Evolutionary conservation across 768 basidiomycete species (phyloP).

Genomic region (Rhodocollybia butyracea): DNA sequence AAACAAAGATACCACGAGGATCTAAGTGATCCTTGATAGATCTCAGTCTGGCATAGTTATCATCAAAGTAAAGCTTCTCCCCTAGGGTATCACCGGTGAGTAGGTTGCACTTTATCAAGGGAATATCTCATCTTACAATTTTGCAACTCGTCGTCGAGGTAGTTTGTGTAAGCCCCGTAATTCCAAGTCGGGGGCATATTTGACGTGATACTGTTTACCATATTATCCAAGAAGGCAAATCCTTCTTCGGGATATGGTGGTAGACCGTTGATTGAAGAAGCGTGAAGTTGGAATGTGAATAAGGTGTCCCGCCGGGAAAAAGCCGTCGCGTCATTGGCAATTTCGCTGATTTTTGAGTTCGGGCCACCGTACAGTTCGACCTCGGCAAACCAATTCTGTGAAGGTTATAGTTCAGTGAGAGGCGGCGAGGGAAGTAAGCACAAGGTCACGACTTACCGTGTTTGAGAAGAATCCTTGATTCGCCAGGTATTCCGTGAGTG

Average conservation of each 20-base stretch:
- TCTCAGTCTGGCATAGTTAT: conserved; percentile 27
- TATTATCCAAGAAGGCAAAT: conserved; percentile 32
- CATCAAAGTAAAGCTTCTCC: conserved; percentile 30
- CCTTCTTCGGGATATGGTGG: conserved; percentile 33
- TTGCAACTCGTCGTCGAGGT: conserved; percentile 32
- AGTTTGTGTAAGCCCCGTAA: conserved; percentile 28
- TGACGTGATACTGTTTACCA: conserved; percentile 1
- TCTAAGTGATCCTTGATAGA: conserved; percentile 31
- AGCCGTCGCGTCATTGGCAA: conserved; percentile 25
- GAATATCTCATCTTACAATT: conserved; percentile 21
- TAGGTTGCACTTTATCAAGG: too few species aligned
- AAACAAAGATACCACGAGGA: conserved; percentile 35
- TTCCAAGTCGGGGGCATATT: conserved; percentile 8
- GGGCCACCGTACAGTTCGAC: conserved; percentile 28
- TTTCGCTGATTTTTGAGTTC: conserved; percentile 29
- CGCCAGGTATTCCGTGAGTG: conserved; percentile 37
- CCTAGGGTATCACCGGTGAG: conserved; percentile 16
- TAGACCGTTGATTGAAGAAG: conserved; percentile 17
- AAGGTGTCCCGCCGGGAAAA: conserved; percentile 31
- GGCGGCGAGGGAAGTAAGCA: too few species aligned
- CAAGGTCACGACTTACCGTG: too few species aligned
- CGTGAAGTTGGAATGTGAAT: conserved; percentile 35
- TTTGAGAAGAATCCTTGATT: conserved; percentile 34
- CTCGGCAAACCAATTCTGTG: conserved; percentile 22
- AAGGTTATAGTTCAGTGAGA: too few species aligned